Evolutionary conservation across 1,284 basidiomycete genomes (phyloP).

Genomic region (Gymnopus androsaceus): DNA sequence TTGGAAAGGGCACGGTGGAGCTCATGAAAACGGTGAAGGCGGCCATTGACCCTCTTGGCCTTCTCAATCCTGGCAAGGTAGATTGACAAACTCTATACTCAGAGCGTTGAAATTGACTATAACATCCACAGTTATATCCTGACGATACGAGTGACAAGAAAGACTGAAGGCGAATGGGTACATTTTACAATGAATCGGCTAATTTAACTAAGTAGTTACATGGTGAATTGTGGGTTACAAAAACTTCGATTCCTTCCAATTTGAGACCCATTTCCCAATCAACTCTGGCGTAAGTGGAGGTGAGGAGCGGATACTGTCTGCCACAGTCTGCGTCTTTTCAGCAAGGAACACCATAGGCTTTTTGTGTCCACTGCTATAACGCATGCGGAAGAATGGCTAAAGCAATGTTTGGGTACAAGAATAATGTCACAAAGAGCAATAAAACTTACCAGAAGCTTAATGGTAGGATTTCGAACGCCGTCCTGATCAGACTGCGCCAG

Average conservation of each 20-base stretch:
- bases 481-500: slow-evolving; percentile 44
- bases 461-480: slow-evolving; percentile 41
- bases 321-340: slow-evolving; percentile 1
- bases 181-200: too few species aligned
- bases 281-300: slow-evolving; percentile 5
- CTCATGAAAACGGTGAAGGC: slow-evolving; percentile 85
- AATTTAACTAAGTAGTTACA: too few species aligned
- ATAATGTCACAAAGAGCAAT: background rate
- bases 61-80: slow-evolving; percentile 89
- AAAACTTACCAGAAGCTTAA: slow-evolving; percentile 44
- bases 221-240: too few species aligned
- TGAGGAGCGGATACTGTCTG: background rate
- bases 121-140: background rate
- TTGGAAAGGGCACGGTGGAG: slow-evolving; percentile 80
- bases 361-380: background rate
- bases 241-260: slow-evolving; percentile 8
- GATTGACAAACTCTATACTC: background rate
- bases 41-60: slow-evolving; percentile 71
- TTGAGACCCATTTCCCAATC: slow-evolving; percentile 2
- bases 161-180: too few species aligned
- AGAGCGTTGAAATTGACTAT: too few species aligned
- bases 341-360: slow-evolving; percentile 12
- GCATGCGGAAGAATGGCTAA: slow-evolving; percentile 9
- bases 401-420: background rate
- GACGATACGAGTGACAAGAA: too few species aligned